These are phyloP conservation scores for Teunomyces kruisii DNA, from an alignment of 805 yeast genomes.

Conservation along the genomic window DNA sequence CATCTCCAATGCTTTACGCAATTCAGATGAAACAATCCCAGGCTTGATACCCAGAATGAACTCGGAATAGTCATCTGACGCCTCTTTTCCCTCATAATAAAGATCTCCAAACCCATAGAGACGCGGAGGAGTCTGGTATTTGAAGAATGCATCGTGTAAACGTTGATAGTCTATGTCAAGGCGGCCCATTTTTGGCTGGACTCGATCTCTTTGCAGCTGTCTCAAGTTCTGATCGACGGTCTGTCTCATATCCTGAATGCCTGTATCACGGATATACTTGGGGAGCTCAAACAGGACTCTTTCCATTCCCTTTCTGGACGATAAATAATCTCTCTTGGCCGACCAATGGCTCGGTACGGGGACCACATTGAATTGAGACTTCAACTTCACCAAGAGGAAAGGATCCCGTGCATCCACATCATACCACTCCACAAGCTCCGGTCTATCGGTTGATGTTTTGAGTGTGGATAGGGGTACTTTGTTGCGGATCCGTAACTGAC, in stretches of 20 bases:
- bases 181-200: slow-evolving; percentile 85
- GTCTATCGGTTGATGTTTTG: slow-evolving; percentile 58
- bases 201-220: slow-evolving; percentile 76
- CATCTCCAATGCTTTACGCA: slow-evolving; percentile 71
- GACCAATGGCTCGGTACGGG: slow-evolving; percentile 89
- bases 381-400: slow-evolving; percentile 57
- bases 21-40: slow-evolving; percentile 60
- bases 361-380: slow-evolving; percentile 62
- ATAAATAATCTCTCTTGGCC: slow-evolving; percentile 68
- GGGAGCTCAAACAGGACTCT: slow-evolving; percentile 78
- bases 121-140: slow-evolving; percentile 71
- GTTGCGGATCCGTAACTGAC: slow-evolving; percentile 50
- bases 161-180: slow-evolving; percentile 84
- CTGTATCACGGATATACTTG: slow-evolving; percentile 73
- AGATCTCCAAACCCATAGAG: slow-evolving; percentile 71
- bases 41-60: slow-evolving; percentile 51
- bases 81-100: slow-evolving; percentile 74
- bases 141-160: slow-evolving; percentile 84
- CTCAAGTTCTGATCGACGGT: slow-evolving; percentile 59
- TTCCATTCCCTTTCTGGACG: slow-evolving; percentile 64
- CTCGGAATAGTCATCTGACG: slow-evolving; percentile 38
- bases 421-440: slow-evolving; percentile 81
- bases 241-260: slow-evolving; percentile 80
- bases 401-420: slow-evolving; percentile 89
- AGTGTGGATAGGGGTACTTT: slow-evolving; percentile 67